A percentile compares a stretch with the other conserved stretches of the same genome.
phyloP scores from a whole-genome alignment of 345 rosid species.

The Aquilaria sinensis region DNA sequence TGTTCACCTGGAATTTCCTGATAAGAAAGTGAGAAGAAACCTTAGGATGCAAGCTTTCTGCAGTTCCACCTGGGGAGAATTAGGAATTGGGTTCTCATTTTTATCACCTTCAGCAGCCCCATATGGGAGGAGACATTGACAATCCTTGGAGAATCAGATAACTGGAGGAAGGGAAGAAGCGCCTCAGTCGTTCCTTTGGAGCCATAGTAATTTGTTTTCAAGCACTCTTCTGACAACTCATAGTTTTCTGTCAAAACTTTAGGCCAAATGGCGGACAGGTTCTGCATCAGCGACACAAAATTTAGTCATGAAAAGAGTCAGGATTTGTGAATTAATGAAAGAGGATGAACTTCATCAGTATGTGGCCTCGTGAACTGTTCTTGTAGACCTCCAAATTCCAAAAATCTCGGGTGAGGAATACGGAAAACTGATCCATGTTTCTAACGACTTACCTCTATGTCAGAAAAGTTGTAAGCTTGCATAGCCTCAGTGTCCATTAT shows the following conservation, averaged over 20 bases:
- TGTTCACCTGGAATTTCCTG: no score
- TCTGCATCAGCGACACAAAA: conserved; percentile 9
- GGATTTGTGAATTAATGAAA: no score
- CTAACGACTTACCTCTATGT: no score
- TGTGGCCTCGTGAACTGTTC: no score
- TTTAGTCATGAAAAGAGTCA: neutral
- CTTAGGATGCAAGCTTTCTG: no score
- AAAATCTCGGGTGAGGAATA: no score
- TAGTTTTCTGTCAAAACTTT: conserved; percentile 10
- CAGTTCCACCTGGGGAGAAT: no score
- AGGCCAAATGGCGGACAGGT: conserved; percentile 14
- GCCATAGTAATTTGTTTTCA: conserved; percentile 41
- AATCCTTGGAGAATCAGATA: conserved; percentile 32
- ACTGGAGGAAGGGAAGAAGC: conserved; percentile 24
- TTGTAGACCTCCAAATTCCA: no score
- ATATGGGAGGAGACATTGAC: conserved; percentile 21
- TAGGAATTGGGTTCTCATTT: no score
- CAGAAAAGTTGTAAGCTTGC: neutral
- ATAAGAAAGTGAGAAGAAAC: no score
- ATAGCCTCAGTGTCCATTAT: conserved; percentile 13
- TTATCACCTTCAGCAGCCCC: conserved; percentile 18
- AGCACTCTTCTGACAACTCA: conserved; percentile 29
- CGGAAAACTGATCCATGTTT: no score
- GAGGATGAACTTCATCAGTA: no score
- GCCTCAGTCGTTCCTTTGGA: conserved; percentile 27